Evolutionary conservation across 129 eudicot genomes (phyloP).

Genomic region (Ambrosia artemisiifolia): DNA sequence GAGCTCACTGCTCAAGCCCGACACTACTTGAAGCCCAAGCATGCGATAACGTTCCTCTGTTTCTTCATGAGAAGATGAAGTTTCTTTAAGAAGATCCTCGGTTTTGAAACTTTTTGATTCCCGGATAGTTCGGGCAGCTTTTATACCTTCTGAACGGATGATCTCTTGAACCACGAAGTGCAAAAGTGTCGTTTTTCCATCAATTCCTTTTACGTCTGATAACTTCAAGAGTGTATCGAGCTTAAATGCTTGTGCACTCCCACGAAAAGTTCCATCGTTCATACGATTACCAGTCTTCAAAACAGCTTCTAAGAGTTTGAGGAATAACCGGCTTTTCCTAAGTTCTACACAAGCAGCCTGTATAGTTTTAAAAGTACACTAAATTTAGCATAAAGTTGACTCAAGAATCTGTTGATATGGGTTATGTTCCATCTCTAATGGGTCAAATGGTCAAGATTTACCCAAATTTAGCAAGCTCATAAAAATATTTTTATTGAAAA

Average conservation of each 20-base stretch:
- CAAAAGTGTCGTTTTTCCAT: slow-evolving; percentile 89
- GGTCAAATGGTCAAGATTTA: neutral
- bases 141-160: slow-evolving; percentile 87
- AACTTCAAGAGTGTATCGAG: slow-evolving; percentile 89
- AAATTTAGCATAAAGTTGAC: neutral
- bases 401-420: neutral
- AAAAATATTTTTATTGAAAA: too few species aligned
- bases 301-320: slow-evolving; percentile 96
- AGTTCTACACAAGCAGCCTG: slow-evolving; percentile 93
- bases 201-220: slow-evolving; percentile 88
- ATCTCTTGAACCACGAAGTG: slow-evolving; percentile 97
- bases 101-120: slow-evolving; percentile 59
- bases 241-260: slow-evolving; percentile 97
- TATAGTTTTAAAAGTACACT: neutral
- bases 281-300: slow-evolving; percentile 96
- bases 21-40: slow-evolving; percentile 83
- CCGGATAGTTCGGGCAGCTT: slow-evolving; percentile 58
- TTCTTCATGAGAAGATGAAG: slow-evolving; percentile 35
- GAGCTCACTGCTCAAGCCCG: slow-evolving; percentile 67
- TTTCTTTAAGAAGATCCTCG: slow-evolving; percentile 60
- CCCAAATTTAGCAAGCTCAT: neutral
- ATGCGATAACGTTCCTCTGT: slow-evolving; percentile 63
- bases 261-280: slow-evolving; percentile 95
- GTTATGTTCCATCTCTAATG: neutral
- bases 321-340: slow-evolving; percentile 74